Evolutionary conservation across 2,329 filamentous ascomycete species (phyloP), one percentile per base, ranked within the genome.

Genomic region (Phyllosticta citribraziliensis): DNA sequence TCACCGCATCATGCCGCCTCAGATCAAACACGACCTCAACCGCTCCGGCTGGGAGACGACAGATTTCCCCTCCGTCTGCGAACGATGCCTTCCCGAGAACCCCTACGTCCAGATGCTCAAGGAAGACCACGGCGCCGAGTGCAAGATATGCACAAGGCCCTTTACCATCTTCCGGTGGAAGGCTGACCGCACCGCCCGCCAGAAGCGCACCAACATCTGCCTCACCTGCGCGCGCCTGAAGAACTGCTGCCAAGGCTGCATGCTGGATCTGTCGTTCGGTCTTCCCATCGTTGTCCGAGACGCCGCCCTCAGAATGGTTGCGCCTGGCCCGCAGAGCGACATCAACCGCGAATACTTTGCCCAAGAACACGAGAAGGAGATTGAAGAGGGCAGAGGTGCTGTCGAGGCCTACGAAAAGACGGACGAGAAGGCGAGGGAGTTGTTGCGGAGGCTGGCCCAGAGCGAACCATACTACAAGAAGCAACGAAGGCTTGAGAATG

Each of bases 41-140:
- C 85, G 94, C 59, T 94, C 91, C 19, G 94, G 94, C 63, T 97
- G 92, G 91, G 94, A 99, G 76, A 88, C 91, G 33, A 94, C 90
- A 56, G 90, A 94, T 74, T 91, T 94, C 70, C 90, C 90, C 9
- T 92, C 88, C 2, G 88, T 94, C 35, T 94, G 84, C 79, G 94
- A 99, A 76, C 91, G 87, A 71, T 99, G 94, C 73, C 83, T 99
- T 2, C 92, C 93, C 17, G 92, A 96, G 64, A 97, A 97, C 69
- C 93, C 93, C 1, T 99, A 96, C 70, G 94, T 99, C 52, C 94
- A 97, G 76, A 97, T 99, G 92, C 82, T 99, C 63, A 99, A 99
- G 76, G 91, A 97, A 72, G 93, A 99, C 74, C 87, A 95, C 70
- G 94, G 91, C 68, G 89, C 88, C 62, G 88, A 92, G 76, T 91